Evolutionary conservation across 2,329 filamentous ascomycete genomes (phyloP).

Genomic region (Fusarium mundagurra): DNA sequence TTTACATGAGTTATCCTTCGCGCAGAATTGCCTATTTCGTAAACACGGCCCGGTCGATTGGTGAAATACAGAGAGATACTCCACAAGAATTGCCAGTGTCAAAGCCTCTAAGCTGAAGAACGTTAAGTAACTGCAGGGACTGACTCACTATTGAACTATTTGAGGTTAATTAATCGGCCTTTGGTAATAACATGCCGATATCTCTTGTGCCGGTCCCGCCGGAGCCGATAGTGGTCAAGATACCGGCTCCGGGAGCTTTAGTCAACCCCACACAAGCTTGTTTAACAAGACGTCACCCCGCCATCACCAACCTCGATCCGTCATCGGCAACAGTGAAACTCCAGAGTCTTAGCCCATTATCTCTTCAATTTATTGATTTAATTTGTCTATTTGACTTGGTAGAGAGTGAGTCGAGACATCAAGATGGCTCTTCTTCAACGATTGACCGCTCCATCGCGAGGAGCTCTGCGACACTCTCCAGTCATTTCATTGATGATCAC

Average conservation of each 20-base stretch:
- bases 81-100: not conserved
- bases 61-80: not conserved
- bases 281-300: slow-evolving; percentile 42
- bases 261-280: slow-evolving; percentile 37
- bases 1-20: not conserved
- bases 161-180: not conserved
- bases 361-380: not conserved
- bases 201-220: slow-evolving; percentile 19
- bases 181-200: not conserved
- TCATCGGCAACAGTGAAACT: slow-evolving; percentile 6
- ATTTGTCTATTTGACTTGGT: not conserved
- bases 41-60: not conserved
- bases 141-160: not conserved
- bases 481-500: slow-evolving; percentile 41
- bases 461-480: slow-evolving; percentile 45
- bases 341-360: not conserved
- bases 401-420: not conserved
- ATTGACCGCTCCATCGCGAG: slow-evolving; percentile 42
- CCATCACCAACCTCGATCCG: slow-evolving; percentile 21
- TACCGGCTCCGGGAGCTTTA: slow-evolving; percentile 37
- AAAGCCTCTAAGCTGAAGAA: not conserved
- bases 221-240: slow-evolving; percentile 18
- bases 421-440: slow-evolving; percentile 48
- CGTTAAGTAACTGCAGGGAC: not conserved
- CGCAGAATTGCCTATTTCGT: slow-evolving; percentile 14